A percentile compares a stretch with the other conserved stretches of the same genome.
phyloP scores from a whole-genome alignment of 2,329 filamentous ascomycete genomes.

The Plectosphaerella sp. region DNA sequence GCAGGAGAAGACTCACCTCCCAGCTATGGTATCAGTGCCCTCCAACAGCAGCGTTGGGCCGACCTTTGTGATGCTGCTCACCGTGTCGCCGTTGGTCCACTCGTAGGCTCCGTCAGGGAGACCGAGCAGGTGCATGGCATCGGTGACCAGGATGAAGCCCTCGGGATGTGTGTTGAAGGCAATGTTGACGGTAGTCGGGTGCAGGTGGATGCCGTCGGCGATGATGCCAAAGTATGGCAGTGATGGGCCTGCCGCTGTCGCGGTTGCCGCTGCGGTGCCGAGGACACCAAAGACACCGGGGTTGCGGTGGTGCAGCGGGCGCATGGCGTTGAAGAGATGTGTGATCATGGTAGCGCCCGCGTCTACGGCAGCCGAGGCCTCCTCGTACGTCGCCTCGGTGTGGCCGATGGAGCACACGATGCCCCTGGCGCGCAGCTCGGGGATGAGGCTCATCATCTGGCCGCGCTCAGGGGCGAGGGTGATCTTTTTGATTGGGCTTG shows the following conservation, averaged over 20 bases:
- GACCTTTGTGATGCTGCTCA: constrained; percentile 61
- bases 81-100: constrained; percentile 71
- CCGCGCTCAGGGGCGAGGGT: constrained; percentile 82
- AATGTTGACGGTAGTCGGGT: constrained; percentile 84
- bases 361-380: constrained; percentile 67
- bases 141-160: constrained; percentile 84
- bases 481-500: constrained; percentile 65
- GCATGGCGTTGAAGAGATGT: constrained; percentile 92
- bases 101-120: constrained; percentile 79
- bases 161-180: constrained; percentile 81
- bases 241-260: constrained; percentile 17
- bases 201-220: constrained; percentile 83
- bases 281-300: constrained; percentile 86
- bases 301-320: constrained; percentile 83
- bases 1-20: constrained; percentile 47
- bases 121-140: constrained; percentile 85
- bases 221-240: constrained; percentile 86
- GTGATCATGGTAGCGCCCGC: constrained; percentile 85
- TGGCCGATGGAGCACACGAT: constrained; percentile 82
- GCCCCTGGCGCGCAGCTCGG: constrained; percentile 56
- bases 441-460: constrained; percentile 64
- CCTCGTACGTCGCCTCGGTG: constrained; percentile 81
- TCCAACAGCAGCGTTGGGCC: constrained; percentile 71
- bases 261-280: constrained; percentile 53
- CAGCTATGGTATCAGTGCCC: constrained; percentile 74